Evolutionary conservation across 495 filamentous ascomycete species (phyloP).

Genomic region (Neurospora sp.): DNA sequence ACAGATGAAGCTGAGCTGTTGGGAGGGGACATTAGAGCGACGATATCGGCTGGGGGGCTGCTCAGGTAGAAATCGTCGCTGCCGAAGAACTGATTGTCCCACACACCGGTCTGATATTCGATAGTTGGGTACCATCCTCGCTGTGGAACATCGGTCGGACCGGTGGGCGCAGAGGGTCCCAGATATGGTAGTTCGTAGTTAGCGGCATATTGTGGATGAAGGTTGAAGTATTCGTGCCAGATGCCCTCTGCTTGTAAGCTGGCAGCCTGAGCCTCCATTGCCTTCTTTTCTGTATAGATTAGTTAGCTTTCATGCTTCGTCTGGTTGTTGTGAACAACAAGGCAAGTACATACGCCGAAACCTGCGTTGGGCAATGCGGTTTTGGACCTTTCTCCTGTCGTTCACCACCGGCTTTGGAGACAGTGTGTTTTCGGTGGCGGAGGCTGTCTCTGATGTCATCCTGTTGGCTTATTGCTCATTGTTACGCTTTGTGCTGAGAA

Average conservation of each 20-base stretch:
- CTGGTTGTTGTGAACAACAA: background rate
- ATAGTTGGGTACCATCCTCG: background rate
- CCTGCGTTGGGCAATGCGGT: constrained; percentile 2
- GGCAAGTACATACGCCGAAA: constrained; percentile 1
- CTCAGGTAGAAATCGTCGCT: background rate
- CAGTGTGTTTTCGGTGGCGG: background rate
- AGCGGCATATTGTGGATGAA: background rate
- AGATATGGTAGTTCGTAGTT: background rate
- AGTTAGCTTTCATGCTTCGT: background rate
- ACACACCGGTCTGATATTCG: background rate
- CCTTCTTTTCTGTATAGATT: constrained; percentile 1
- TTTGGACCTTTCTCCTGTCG: constrained; percentile 3
- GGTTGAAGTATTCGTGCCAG: constrained; percentile 2
- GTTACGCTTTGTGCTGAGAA: background rate
- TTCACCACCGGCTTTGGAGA: background rate
- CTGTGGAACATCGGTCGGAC: background rate
- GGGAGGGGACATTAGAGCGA: background rate
- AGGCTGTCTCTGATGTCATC: background rate
- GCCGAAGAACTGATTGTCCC: background rate
- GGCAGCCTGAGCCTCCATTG: background rate
- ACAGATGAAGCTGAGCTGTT: background rate
- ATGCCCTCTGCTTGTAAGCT: background rate
- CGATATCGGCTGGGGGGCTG: background rate
- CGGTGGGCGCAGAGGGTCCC: background rate
- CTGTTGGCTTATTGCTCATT: background rate